Evolutionary conservation across 495 filamentous ascomycete species (phyloP), one percentile per base, ranked within the genome.

Genomic region (Haplographium delicatum): DNA sequence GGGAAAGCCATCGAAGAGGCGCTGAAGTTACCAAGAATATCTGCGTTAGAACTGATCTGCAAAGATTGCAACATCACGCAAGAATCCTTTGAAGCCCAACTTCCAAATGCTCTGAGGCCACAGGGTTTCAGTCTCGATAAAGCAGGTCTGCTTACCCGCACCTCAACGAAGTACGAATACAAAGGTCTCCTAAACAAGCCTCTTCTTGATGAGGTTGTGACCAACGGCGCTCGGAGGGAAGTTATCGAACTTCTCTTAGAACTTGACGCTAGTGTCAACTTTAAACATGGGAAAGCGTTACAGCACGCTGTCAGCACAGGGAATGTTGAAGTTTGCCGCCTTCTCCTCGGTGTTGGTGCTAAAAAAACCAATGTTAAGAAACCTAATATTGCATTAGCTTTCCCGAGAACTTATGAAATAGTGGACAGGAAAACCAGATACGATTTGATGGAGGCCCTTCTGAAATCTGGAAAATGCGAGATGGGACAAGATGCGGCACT

Each of bases 71-170:
- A 23, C 16, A 42, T 42, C 24, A 20, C 5, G 5, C 19, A 23
- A 10, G 15, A 10, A 11, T 42, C 39, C n/a, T 42, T 42, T 42
- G 39, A 5, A 23, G 24, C 39, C 11, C 39, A 42, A 13, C n/a
- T 42, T 19, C 39, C 39, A 42, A 42, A 42, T 42, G 39, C 39
- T 42, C 18, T 42, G 5, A 42, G 39, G 39, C 39, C 39, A 42
- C 39, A 42, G 13, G 39, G 10, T 5, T 42, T 42, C 39, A 42
- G 18, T 23, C 39, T 42, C 7, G 8, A 42, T 13, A 42, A 42
- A 42, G 39, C 39, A 15, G 13, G 10, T 23, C 20, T 42, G 20
- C 39, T 42, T 18, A 20, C 20, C 11, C 15, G 24, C 8, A 13
- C 39, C 20, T 15, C 39, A 5, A 42, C 19, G 6, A 23, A 42